Conservation (phyloP, 208 protist genomes). For the Naegleria lovaniensis region DNA sequence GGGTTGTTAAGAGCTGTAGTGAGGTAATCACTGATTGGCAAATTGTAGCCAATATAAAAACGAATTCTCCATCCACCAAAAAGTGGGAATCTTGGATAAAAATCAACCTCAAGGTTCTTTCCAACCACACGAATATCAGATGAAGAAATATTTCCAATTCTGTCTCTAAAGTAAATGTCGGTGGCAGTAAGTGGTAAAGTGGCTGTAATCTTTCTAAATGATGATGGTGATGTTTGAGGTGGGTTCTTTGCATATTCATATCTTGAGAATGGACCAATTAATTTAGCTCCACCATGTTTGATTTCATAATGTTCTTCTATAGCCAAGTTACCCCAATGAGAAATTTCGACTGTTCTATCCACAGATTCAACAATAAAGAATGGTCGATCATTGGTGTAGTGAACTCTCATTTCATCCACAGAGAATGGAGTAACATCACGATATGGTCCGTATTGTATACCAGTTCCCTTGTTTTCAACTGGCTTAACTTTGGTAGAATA, state of each 20-base stretch:
- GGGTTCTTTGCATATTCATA: constrained; percentile 30
- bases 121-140: constrained; percentile 7
- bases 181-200: constrained; percentile 22
- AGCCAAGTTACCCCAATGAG: constrained; percentile 34
- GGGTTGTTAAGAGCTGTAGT: neutral
- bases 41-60: constrained; percentile 41
- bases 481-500: constrained; percentile 25
- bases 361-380: constrained; percentile 16
- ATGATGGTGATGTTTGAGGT: neutral
- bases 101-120: constrained; percentile 3
- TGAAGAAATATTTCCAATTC: constrained; percentile 41
- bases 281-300: constrained; percentile 32
- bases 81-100: constrained; percentile 34
- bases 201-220: constrained; percentile 33
- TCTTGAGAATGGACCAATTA: constrained; percentile 31
- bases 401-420: neutral
- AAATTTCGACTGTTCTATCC: constrained; percentile 29
- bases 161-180: constrained; percentile 42
- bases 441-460: constrained; percentile 31
- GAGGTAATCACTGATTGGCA: constrained; percentile 26
- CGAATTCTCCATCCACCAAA: constrained; percentile 39
- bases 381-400: constrained; percentile 34
- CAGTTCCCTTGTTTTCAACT: neutral
- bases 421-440: constrained; percentile 12
- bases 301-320: constrained; percentile 38